Percentiles rank a stretch among this genome's conserved stretches.
Conservation (phyloP, 306 rosid species). For the Castanopsis chinensis region DNA sequence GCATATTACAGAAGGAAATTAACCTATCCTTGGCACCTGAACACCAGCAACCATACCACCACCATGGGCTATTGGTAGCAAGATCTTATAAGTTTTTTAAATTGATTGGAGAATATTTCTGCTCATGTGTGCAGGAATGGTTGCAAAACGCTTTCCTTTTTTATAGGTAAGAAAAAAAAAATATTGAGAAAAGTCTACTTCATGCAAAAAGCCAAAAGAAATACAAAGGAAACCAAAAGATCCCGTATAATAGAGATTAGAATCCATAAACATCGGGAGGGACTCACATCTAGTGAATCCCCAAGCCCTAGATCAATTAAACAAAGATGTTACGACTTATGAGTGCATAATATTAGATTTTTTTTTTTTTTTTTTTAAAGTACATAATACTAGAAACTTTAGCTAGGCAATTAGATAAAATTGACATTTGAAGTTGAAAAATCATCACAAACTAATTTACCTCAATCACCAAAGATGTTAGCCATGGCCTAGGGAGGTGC, state of each 20-base stretch:
- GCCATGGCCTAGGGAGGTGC: constrained; percentile 80
- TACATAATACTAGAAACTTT: neutral
- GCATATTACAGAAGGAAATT: no score
- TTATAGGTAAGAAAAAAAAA: no score
- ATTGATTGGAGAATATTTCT: neutral
- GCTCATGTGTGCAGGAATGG: neutral
- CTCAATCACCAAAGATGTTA: constrained; percentile 72
- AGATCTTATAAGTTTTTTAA: neutral
- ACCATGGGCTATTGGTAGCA: neutral
- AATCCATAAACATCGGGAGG: no score
- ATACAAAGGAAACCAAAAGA: no score
- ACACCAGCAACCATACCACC: neutral
- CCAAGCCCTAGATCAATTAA: no score
- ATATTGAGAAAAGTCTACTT: no score
- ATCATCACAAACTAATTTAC: constrained; percentile 35
- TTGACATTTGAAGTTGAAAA: neutral
- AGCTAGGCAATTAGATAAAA: neutral
- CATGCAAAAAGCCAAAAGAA: no score
- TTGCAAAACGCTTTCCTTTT: neutral
- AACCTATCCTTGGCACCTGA: no score
- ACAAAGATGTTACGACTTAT: no score
- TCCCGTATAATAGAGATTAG: no score
- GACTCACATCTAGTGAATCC: no score
- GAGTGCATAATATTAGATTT: neutral
- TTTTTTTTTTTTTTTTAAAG: neutral